Percentiles rank a stretch among this genome's conserved stretches.
Conservation (phyloP, 129 eudicot species). For the Lonicera japonica region DNA sequence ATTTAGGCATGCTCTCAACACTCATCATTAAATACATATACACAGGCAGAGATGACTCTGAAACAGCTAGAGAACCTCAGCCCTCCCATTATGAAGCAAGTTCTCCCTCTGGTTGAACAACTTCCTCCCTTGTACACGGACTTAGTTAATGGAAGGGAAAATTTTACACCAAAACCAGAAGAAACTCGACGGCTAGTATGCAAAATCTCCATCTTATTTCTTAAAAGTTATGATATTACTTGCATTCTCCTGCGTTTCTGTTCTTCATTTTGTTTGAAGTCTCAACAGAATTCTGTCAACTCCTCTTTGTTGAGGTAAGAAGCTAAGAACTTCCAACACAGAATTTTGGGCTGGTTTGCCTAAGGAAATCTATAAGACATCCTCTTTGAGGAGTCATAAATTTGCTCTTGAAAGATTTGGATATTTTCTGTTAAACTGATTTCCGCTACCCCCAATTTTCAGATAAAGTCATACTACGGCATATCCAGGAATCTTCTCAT, state of each 20-base stretch:
- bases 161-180: conserved; percentile 89
- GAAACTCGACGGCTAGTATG: conserved; percentile 85
- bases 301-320: too few species aligned
- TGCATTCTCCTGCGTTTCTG: neutral
- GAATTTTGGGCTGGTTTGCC: too few species aligned
- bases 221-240: neutral
- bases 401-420: too few species aligned
- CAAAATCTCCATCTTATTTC: conserved; percentile 8
- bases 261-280: neutral
- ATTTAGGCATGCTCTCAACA: neutral
- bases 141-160: conserved; percentile 81
- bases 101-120: conserved; percentile 86
- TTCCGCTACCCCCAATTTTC: conserved; percentile 7
- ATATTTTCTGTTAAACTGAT: too few species aligned
- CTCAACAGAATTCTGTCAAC: too few species aligned
- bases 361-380: too few species aligned
- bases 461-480: conserved; percentile 91
- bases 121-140: conserved; percentile 96
- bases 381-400: too few species aligned
- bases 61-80: conserved; percentile 80
- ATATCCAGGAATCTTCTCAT: conserved; percentile 79
- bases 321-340: too few species aligned
- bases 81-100: conserved; percentile 84
- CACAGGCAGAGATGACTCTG: conserved; percentile 91
- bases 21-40: neutral